Evolutionary conservation across 2,329 filamentous ascomycete genomes (phyloP), one percentile per base, ranked within the genome.

Genomic region (Ophiostoma piceae): DNA sequence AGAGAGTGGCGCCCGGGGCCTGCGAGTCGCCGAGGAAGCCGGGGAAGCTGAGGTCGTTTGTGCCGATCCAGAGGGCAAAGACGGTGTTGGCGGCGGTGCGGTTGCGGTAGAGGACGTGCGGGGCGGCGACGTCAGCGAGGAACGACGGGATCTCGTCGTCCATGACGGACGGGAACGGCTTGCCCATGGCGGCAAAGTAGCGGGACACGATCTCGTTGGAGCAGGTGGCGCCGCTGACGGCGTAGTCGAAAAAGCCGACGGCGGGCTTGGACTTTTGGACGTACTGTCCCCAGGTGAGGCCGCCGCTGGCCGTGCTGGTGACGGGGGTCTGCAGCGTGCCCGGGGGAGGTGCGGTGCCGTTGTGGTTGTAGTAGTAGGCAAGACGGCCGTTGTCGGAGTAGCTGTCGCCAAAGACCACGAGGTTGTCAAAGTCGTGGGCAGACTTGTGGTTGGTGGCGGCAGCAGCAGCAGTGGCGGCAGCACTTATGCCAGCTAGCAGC

Each of bases 1-100:
- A 80, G 6, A 93, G 82, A 1, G 85, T 88, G 32, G 86, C 87
- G 14, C 84, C 85, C 0, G 80, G 74, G 4, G 83, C 78, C 76
- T 92, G 88, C 32, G 82, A 82, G 75, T 92, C 89, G 4, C 84
- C 87, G 41, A 94, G 77, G 75, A 93, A 90, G 9, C 84, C 89
- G 68, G 82, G 78, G 70, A 81, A 82, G 29, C 91, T 90, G 11
- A 94, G 80, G 75, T 95, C 91, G 76, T 94, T 94, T 32, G 90
- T 93, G 2, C 91, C 91, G 74, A 94, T 92, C 90, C 90, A 94
- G 67, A 94, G 84, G 0, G 87, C 84, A 75, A 92, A 94, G 2
- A 92, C 87, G 0, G 90, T 92, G 72, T 88, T 87, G 39, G 85
- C 79, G 1, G 83, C 74, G 1, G 81, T 82, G 65, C 82, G 78